Conservation (phyloP, 2,329 filamentous ascomycete genomes). For the Colletotrichum spinosum region DNA sequence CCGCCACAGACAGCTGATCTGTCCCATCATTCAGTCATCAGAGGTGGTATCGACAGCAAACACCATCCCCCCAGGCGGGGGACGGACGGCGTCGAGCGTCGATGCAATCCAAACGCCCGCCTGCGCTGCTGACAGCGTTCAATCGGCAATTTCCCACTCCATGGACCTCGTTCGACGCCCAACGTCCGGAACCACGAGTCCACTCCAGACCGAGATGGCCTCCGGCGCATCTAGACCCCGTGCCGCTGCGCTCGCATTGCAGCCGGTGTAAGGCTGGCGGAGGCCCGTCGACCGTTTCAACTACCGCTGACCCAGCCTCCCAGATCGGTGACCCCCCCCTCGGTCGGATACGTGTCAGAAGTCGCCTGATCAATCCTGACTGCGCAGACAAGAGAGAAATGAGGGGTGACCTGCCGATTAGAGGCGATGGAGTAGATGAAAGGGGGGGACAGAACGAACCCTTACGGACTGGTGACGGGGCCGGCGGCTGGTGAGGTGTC, state of each 20-base stretch:
- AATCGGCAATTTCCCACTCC: background rate
- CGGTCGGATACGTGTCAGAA: slow-evolving; percentile 9
- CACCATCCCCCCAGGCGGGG: too few species aligned
- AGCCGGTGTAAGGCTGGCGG: slow-evolving; percentile 24
- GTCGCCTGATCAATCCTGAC: slow-evolving; percentile 12
- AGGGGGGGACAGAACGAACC: slow-evolving; percentile 6
- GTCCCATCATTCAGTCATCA: too few species aligned
- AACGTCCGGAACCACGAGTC: slow-evolving; percentile 7
- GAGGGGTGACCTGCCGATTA: background rate
- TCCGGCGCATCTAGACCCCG: slow-evolving; percentile 7
- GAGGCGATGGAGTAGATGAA: slow-evolving; percentile 8
- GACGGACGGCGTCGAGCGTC: too few species aligned
- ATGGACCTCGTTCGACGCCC: background rate
- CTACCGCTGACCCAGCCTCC: slow-evolving; percentile 13
- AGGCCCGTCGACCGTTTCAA: slow-evolving; percentile 15
- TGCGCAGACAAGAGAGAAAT: slow-evolving; percentile 2
- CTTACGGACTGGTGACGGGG: slow-evolving; percentile 15
- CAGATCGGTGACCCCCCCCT: background rate
- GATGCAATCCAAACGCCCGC: slow-evolving; percentile 1
- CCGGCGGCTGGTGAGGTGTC: too few species aligned
- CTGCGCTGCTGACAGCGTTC: background rate
- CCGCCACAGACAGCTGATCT: slow-evolving; percentile 41
- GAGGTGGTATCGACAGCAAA: background rate
- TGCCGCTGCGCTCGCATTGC: slow-evolving; percentile 13
- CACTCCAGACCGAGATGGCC: slow-evolving; percentile 15